A percentile compares a stretch with the other conserved stretches of the same genome.
These are phyloP conservation scores for Gossypium davidsonii DNA, from an alignment of 441 rosid species.

Conservation along the genomic window DNA sequence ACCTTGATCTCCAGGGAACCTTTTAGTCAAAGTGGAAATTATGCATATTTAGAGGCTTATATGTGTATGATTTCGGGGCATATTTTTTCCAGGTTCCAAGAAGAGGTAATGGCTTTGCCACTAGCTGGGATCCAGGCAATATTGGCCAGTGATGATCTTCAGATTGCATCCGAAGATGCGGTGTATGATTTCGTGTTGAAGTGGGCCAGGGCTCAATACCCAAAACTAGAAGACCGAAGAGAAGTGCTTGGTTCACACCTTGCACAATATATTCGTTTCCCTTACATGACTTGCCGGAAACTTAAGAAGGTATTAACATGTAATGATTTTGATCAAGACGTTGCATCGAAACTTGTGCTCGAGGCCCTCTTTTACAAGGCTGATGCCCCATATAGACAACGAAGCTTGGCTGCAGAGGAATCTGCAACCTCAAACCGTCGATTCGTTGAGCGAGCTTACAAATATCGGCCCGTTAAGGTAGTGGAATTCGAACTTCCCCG, in stretches of 20 bases:
- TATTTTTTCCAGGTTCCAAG: slow-evolving; percentile 39
- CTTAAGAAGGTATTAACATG: slow-evolving; percentile 65
- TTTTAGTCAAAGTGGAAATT: neutral
- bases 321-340: slow-evolving; percentile 52
- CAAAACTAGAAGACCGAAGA: slow-evolving; percentile 58
- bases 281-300: slow-evolving; percentile 70
- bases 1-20: too few species aligned
- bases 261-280: slow-evolving; percentile 63
- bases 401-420: slow-evolving; percentile 41
- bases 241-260: slow-evolving; percentile 54
- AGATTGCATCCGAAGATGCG: slow-evolving; percentile 64
- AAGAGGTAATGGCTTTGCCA: slow-evolving; percentile 67
- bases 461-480: slow-evolving; percentile 62
- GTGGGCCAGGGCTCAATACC: slow-evolving; percentile 68
- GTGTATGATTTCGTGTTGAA: slow-evolving; percentile 60
- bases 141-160: slow-evolving; percentile 62
- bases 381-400: slow-evolving; percentile 52
- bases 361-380: slow-evolving; percentile 84
- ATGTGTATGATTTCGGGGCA: neutral
- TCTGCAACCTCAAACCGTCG: slow-evolving; percentile 28
- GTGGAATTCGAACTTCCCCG: slow-evolving; percentile 72
- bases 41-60: neutral
- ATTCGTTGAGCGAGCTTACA: slow-evolving; percentile 68
- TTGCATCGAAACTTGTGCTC: slow-evolving; percentile 54
- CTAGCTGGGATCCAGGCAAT: slow-evolving; percentile 71